Evolutionary conservation across 2,329 filamentous ascomycete genomes (phyloP).

Genomic region (Claviceps sp.): DNA sequence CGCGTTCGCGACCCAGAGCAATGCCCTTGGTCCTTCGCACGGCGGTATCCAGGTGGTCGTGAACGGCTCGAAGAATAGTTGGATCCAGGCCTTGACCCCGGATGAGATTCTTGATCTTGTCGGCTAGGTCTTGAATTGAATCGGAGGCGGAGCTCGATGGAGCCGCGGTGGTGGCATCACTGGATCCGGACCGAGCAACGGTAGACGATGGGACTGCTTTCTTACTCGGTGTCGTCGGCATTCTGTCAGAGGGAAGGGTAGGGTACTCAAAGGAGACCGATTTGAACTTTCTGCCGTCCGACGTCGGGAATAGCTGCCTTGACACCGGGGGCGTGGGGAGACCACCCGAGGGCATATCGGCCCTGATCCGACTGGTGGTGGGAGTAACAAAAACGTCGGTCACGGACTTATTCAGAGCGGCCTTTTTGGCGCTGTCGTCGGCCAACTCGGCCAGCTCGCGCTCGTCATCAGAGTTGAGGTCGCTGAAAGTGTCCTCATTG

Average conservation of each 20-base stretch:
- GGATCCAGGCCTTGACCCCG: constrained; percentile 26
- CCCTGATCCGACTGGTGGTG: constrained; percentile 8
- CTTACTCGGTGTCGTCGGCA: background rate
- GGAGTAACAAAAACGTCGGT: constrained; percentile 15
- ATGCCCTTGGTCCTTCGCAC: constrained; percentile 47
- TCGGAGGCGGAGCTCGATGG: constrained; percentile 9
- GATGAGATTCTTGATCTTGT: constrained; percentile 37
- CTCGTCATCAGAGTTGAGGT: constrained; percentile 26
- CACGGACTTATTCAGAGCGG: constrained; percentile 3
- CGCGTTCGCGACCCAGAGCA: constrained; percentile 50
- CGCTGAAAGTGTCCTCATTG: constrained; percentile 18
- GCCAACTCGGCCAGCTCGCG: constrained; percentile 21
- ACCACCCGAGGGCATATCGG: constrained; percentile 11
- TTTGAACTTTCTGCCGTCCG: constrained; percentile 18
- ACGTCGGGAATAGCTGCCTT: constrained; percentile 22
- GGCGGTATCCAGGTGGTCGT: constrained; percentile 36
- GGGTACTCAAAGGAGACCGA: constrained; percentile 18
- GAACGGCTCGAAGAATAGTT: constrained; percentile 24
- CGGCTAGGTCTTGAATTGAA: constrained; percentile 22
- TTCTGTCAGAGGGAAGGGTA: background rate
- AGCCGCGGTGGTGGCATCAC: background rate
- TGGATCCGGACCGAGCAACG: background rate
- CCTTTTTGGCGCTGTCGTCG: constrained; percentile 21
- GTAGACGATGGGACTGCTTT: background rate
- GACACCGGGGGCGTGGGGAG: constrained; percentile 23